Conservation (phyloP, 2,329 filamentous ascomycete species). For the Myriosclerotinia duriaeana region DNA sequence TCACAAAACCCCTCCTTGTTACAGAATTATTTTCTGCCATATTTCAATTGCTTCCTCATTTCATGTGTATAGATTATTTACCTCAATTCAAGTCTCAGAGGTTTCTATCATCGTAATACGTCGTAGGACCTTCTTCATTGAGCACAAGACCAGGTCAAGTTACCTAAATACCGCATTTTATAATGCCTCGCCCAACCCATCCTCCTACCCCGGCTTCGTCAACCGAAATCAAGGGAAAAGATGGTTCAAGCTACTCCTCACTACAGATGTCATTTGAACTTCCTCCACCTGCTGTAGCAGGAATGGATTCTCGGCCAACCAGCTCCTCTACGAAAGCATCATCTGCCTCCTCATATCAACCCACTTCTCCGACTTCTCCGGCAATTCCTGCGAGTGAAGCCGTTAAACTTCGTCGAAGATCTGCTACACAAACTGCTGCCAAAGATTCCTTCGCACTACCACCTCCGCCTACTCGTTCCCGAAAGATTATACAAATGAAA, state of each 20-base stretch:
- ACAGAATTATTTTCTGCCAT: background rate
- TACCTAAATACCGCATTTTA: constrained; percentile 28
- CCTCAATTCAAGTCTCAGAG: constrained; percentile 1
- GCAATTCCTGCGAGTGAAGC: constrained; percentile 44
- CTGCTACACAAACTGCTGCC: constrained; percentile 43
- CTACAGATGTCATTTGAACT: constrained; percentile 72
- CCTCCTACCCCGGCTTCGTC: constrained; percentile 79
- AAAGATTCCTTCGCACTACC: constrained; percentile 76
- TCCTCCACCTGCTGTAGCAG: constrained; percentile 69
- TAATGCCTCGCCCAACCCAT: constrained; percentile 64
- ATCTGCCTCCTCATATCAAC: constrained; percentile 51
- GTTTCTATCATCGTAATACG: constrained; percentile 5
- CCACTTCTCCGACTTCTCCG: constrained; percentile 46
- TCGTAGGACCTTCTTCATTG: constrained; percentile 8
- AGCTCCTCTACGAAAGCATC: constrained; percentile 48
- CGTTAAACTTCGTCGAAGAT: constrained; percentile 47
- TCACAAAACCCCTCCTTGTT: background rate
- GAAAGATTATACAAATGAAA: constrained; percentile 99
- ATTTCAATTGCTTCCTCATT: background rate
- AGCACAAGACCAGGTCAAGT: constrained; percentile 23
- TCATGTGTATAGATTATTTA: background rate
- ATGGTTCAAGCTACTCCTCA: constrained; percentile 60
- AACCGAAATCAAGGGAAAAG: constrained; percentile 73
- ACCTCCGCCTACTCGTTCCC: constrained; percentile 84
- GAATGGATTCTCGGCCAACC: constrained; percentile 49